phyloP scores from a whole-genome alignment of 176 grass and related monocot genomes.

The Pharus latifolius region DNA sequence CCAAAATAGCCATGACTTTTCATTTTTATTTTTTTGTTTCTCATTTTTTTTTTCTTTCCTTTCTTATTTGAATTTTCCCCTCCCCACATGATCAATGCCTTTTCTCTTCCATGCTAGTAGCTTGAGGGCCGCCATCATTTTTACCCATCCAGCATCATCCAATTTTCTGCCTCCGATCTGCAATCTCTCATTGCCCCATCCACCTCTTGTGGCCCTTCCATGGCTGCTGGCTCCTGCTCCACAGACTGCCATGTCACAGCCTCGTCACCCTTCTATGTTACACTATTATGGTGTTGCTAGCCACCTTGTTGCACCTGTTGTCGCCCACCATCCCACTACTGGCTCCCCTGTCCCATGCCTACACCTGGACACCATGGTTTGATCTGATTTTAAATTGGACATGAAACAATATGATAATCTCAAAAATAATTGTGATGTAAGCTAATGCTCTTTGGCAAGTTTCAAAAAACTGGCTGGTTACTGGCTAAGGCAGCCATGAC shows the following conservation, averaged over 20 bases:
- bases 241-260: background rate
- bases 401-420: too few species aligned
- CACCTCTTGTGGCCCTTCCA: background rate
- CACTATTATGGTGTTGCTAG: background rate
- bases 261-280: background rate
- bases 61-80: background rate
- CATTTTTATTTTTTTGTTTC: background rate
- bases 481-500: too few species aligned
- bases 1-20: background rate
- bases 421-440: too few species aligned
- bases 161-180: background rate
- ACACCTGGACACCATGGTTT: too few species aligned
- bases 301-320: background rate
- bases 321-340: background rate
- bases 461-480: too few species aligned
- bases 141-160: background rate
- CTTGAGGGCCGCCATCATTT: background rate
- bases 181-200: background rate
- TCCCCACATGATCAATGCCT: background rate
- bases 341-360: too few species aligned
- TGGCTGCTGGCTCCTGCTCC: background rate
- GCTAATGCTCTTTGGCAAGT: too few species aligned
- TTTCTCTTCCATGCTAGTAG: background rate
- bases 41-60: background rate
- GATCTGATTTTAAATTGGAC: too few species aligned